phyloP scores from a whole-genome alignment of 2,329 filamentous ascomycete species.

The Chrysosporium keratinophilum region DNA sequence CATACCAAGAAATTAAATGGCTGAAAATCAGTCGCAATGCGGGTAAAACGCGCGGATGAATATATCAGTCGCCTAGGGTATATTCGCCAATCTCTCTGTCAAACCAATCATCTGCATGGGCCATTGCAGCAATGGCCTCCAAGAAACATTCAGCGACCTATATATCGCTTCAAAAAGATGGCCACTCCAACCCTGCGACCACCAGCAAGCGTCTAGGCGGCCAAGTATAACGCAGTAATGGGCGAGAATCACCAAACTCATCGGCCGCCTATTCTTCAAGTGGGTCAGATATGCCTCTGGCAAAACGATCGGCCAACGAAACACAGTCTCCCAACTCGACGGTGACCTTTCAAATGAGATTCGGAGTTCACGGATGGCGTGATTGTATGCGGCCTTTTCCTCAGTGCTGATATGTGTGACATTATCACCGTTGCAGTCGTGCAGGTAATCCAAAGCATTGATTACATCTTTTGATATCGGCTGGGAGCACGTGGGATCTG shows the following conservation, averaged over 20 bases:
- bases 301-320: conserved; percentile 51
- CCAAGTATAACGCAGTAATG: conserved; percentile 58
- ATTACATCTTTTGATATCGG: conserved; percentile 18
- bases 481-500: conserved; percentile 13
- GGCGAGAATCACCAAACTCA: conserved; percentile 53
- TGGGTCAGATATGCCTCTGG: conserved; percentile 55
- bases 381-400: conserved; percentile 19
- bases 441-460: conserved; percentile 17
- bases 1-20: background rate
- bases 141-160: conserved; percentile 16
- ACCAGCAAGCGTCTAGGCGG: conserved; percentile 54
- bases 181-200: conserved; percentile 56
- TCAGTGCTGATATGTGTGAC: conserved; percentile 16
- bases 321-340: conserved; percentile 35
- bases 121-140: conserved; percentile 20
- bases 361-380: conserved; percentile 19
- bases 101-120: conserved; percentile 20
- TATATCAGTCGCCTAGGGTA: background rate
- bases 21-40: background rate
- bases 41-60: background rate
- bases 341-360: conserved; percentile 18
- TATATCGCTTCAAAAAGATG: conserved; percentile 55
- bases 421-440: conserved; percentile 17
- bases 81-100: conserved; percentile 8
- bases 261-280: conserved; percentile 48